Percentiles rank a stretch among this genome's conserved stretches.
Conservation (phyloP, 2,329 filamentous ascomycete genomes). For the Aspergillus sp. region DNA sequence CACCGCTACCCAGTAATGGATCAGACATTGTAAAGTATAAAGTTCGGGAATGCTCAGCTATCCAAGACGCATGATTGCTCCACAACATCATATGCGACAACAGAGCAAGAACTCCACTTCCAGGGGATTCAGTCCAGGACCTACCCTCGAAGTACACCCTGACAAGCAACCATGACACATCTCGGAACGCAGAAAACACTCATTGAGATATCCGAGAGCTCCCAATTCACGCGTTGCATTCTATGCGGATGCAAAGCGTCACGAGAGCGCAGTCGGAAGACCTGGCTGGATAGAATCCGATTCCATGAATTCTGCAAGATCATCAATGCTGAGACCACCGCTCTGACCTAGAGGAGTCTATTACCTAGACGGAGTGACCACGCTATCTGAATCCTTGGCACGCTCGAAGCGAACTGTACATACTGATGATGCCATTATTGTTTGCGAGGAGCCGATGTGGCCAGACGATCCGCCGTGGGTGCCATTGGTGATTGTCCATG, state of each 20-base stretch:
- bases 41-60: too few species aligned
- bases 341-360: background rate
- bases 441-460: background rate
- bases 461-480: background rate
- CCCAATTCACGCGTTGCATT: background rate
- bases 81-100: too few species aligned
- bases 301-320: background rate
- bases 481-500: background rate
- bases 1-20: too few species aligned
- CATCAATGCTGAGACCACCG: background rate
- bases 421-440: background rate
- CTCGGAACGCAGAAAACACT: background rate
- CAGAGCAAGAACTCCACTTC: too few species aligned
- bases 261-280: background rate
- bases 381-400: background rate
- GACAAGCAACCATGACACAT: background rate
- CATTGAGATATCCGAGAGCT: background rate
- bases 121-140: too few species aligned
- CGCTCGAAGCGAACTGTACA: background rate
- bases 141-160: background rate
- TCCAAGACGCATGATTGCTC: too few species aligned
- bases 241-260: background rate
- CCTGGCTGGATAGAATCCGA: background rate
- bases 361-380: background rate
- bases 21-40: too few species aligned